phyloP scores from a whole-genome alignment of 2,329 filamentous ascomycete species.

The Septoria linicola region DNA sequence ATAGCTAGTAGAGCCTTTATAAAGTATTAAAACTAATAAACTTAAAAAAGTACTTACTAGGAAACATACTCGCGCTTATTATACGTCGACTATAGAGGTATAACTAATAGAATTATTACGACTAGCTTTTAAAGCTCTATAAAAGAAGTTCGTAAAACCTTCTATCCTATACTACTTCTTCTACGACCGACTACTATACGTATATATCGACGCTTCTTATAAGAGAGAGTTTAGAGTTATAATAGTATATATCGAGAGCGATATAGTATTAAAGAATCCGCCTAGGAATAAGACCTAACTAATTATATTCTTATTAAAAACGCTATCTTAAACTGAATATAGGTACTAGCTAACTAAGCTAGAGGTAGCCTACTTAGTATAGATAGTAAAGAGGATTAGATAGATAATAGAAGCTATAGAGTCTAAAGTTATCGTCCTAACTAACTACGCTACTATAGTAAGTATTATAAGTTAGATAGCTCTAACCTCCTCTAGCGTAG shows the following conservation, averaged over 20 bases:
- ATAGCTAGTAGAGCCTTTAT: not conserved
- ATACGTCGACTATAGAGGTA: not conserved
- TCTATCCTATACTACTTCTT: not conserved
- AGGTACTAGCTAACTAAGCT: conserved; percentile 4
- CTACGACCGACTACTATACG: not conserved
- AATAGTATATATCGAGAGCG: not conserved
- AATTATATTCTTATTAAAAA: not conserved
- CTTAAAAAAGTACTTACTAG: not conserved
- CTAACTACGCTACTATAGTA: not conserved
- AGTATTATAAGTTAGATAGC: not conserved
- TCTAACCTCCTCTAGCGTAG: not conserved
- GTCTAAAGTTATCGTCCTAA: not conserved
- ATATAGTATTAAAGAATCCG: not conserved
- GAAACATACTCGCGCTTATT: not conserved
- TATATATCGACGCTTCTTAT: not conserved
- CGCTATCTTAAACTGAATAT: not conserved
- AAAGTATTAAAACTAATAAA: not conserved
- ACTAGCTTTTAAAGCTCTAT: not conserved
- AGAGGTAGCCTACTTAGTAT: conserved; percentile 1
- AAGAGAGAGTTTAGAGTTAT: not conserved
- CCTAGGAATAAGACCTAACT: not conserved
- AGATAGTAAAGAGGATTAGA: not conserved
- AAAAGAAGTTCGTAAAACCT: not conserved
- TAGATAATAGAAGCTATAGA: not conserved
- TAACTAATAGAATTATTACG: not conserved